Conservation (phyloP, 192 early-diverging fungal genomes). For the Backusella macrospora region DNA sequence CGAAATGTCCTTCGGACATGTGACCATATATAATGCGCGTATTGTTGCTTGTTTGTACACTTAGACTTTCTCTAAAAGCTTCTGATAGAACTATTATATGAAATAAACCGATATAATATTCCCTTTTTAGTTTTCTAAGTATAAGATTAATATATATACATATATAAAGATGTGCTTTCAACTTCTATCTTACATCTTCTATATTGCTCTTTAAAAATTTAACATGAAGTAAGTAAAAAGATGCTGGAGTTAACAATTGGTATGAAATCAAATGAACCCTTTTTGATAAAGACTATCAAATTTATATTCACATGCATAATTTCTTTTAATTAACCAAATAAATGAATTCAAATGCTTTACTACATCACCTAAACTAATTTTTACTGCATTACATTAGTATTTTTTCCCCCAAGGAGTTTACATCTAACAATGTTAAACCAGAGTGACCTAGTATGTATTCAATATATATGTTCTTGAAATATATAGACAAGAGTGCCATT, state of each 20-base stretch:
- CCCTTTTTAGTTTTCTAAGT: too few relatives aligned
- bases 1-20: too few relatives aligned
- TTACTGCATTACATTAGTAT: background rate
- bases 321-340: conserved; percentile 1
- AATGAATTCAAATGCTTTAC: background rate
- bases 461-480: background rate
- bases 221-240: background rate
- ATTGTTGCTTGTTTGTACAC: too few relatives aligned
- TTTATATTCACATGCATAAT: background rate
- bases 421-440: background rate
- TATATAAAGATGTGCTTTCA: too few relatives aligned
- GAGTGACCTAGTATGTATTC: background rate
- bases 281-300: background rate
- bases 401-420: background rate
- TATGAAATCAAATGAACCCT: background rate
- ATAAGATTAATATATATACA: too few relatives aligned
- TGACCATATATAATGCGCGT: too few relatives aligned
- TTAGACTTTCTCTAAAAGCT: too few relatives aligned
- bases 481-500: background rate
- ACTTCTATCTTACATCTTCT: too few relatives aligned
- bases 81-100: too few relatives aligned
- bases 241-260: background rate
- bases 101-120: too few relatives aligned
- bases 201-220: too few relatives aligned
- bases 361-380: background rate